Percentiles rank a stretch among this genome's conserved stretches.
phyloP scores from a whole-genome alignment of 805 yeast genomes.

The Ascoidea asiatica region DNA sequence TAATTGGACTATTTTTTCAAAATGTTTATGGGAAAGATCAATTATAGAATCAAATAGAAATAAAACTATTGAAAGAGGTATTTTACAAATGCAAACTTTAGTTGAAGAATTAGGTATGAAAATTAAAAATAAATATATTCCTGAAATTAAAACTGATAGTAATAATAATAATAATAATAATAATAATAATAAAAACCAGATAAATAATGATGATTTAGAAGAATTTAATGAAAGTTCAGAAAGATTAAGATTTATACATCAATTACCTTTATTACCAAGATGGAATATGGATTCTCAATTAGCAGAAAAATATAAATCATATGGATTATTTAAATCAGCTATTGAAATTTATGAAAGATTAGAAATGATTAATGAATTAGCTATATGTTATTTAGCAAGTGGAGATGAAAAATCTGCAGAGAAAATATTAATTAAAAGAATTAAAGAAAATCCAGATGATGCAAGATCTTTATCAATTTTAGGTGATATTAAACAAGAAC shows the following conservation, averaged over 20 bases:
- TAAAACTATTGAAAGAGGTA: conserved; percentile 86
- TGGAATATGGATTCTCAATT: conserved; percentile 74
- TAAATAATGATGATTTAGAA: conserved; percentile 18
- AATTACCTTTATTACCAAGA: conserved; percentile 64
- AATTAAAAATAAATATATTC: conserved; percentile 42
- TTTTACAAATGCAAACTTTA: conserved; percentile 80
- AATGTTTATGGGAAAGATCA: conserved; percentile 86
- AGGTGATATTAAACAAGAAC: conserved; percentile 77
- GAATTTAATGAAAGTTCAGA: conserved; percentile 27
- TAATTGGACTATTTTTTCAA: conserved; percentile 68
- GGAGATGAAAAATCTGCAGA: conserved; percentile 64
- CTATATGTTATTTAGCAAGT: conserved; percentile 78
- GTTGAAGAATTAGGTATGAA: conserved; percentile 78
- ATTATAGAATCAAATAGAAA: conserved; percentile 67
- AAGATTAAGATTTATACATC: conserved; percentile 59
- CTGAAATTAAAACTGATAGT: conserved; percentile 20
- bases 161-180: conserved; percentile 10
- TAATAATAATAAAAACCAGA: no score
- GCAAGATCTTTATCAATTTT: conserved; percentile 73
- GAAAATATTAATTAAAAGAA: conserved; percentile 37
- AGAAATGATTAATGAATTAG: conserved; percentile 66
- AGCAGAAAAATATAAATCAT: conserved; percentile 75
- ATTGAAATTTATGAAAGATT: conserved; percentile 77
- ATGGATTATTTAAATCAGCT: conserved; percentile 80
- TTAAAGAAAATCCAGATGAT: conserved; percentile 49